Conservation (phyloP, 306 rosid genomes). For the Delonix regia region DNA sequence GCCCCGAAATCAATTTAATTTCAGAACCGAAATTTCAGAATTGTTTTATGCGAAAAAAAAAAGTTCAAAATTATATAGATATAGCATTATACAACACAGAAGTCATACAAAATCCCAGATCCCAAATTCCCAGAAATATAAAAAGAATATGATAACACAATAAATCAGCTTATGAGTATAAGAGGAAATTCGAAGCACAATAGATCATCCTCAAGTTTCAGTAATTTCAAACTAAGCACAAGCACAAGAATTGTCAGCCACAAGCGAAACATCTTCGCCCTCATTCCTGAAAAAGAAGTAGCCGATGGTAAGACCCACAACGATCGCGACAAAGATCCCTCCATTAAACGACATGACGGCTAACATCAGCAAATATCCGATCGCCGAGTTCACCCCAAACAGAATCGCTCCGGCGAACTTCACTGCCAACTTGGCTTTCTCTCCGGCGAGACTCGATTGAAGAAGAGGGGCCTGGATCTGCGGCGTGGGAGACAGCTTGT, state of each 20-base stretch:
- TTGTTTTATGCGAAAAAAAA: too few relatives aligned
- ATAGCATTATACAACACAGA: neutral
- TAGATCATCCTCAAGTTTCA: neutral
- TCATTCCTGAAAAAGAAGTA: constrained; percentile 60
- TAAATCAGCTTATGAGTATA: neutral
- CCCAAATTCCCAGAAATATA: neutral
- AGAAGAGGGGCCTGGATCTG: constrained; percentile 54
- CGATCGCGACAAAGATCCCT: constrained; percentile 74
- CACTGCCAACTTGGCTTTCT: constrained; percentile 18
- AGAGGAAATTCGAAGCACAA: neutral
- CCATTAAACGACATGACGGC: constrained; percentile 90
- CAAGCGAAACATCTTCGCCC: constrained; percentile 43
- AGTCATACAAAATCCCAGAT: neutral
- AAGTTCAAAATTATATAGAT: neutral
- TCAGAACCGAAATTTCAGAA: neutral
- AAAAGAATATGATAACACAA: neutral
- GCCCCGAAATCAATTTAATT: neutral
- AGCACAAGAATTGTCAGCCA: constrained; percentile 70
- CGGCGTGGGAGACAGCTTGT: constrained; percentile 8
- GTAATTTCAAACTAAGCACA: constrained; percentile 50
- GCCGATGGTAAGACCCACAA: constrained; percentile 71
- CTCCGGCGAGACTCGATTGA: neutral
- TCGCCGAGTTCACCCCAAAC: constrained; percentile 70
- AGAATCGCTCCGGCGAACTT: constrained; percentile 57
- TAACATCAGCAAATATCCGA: constrained; percentile 85